These are phyloP conservation scores for Parachlorella kessleri DNA, from an alignment of 139 green algal species.

Conservation along the genomic window DNA sequence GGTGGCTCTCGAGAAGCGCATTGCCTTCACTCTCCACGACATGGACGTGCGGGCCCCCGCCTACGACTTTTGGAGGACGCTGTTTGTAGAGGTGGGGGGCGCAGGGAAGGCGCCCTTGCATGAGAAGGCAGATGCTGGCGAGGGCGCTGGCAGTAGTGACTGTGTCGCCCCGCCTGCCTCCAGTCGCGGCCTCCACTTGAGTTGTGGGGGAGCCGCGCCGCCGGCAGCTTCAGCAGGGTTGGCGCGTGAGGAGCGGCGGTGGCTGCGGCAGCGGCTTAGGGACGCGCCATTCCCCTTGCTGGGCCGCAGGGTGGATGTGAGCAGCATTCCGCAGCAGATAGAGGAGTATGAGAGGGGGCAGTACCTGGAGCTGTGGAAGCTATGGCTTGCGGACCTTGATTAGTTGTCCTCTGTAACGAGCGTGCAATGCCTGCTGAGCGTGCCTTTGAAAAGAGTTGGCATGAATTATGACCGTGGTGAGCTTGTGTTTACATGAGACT, in stretches of 20 bases:
- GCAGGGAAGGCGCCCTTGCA: neutral
- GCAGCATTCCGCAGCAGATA: neutral
- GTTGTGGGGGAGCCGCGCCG: no score
- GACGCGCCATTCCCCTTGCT: neutral
- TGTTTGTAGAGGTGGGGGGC: neutral
- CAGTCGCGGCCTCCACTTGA: no score
- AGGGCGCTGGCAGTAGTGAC: no score
- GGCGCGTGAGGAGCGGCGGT: neutral
- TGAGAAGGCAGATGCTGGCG: neutral
- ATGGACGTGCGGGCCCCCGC: neutral
- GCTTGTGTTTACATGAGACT: no score
- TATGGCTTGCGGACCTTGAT: slow-evolving; percentile 5
- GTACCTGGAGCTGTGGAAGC: slow-evolving; percentile 27
- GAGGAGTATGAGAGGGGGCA: neutral
- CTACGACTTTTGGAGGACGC: slow-evolving; percentile 19
- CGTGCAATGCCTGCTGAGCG: no score
- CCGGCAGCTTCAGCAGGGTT: neutral
- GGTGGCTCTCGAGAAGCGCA: slow-evolving; percentile 22
- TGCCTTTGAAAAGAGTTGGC: no score
- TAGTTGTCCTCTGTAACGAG: no score
- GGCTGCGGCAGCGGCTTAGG: no score
- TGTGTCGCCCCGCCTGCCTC: no score
- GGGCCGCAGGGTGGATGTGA: slow-evolving; percentile 6
- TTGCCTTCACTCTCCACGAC: slow-evolving; percentile 14
- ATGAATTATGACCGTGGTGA: no score